Evolutionary conservation across 805 yeast genomes (phyloP), one percentile per base, ranked within the genome.

Genomic region (Saccharomycopsis vini): DNA sequence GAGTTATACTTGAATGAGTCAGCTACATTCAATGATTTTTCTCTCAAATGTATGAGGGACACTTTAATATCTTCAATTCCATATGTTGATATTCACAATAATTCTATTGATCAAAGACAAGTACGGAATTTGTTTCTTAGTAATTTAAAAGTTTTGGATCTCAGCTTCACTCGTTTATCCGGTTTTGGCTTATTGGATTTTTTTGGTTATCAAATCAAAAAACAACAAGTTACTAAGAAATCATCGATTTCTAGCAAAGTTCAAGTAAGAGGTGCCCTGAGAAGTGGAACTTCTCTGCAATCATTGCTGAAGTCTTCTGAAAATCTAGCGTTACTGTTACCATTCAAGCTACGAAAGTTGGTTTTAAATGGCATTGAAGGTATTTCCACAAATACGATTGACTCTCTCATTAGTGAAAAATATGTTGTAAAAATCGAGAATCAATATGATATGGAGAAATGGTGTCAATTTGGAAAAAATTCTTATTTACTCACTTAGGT

Each of bases 161-260:
- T 48, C 21, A 44, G 46, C 19, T 41, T 42, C 21, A 42, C 40
- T 20, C 10, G 18, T 3, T 10, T 44, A 4, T 42, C 46, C 10
- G 49, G 51, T n/a, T 26, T 19, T 21, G 51, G 49, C 22, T 12
- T 48, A 24, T 22, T 48, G 43, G 44, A 42, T 3, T 44, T 48
- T 32, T 33, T 48, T 20, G 49, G 30, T 16, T 48, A 45, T 26
- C 36, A 35, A 24, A 24, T 18, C 2, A 33, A 37, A 30, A 33
- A n/a, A 31, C 20, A 46, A 30, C 33, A 39, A 15, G 7, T 4
- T 3, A 18, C 26, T 13, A 23, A 22, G 6, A 29, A 13, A 18
- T 42, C 46, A 3, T 42, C 45, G 5, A 45, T 45, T 30, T 23
- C 33, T 9, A 42, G 43, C 21, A 45, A 45, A 24, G 36, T 38